These are phyloP conservation scores for Atkinsonella hypoxylon DNA, from an alignment of 2,329 filamentous ascomycete species.

Conservation along the genomic window DNA sequence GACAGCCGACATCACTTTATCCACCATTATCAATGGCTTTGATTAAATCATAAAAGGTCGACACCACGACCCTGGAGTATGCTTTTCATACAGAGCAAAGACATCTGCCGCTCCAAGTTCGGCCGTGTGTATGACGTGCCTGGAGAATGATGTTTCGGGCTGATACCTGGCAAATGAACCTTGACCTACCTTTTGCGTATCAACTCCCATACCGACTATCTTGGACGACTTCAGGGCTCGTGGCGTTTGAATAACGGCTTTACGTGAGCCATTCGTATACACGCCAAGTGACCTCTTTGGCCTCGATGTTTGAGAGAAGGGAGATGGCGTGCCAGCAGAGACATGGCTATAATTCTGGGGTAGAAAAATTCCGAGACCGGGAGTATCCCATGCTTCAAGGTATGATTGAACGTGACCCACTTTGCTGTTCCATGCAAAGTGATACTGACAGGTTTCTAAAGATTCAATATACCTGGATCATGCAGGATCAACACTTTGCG, in stretches of 20 bases:
- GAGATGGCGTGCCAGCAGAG: not conserved
- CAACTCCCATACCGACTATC: not conserved
- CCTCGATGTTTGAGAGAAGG: not conserved
- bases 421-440: too few relatives aligned
- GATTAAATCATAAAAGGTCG: not conserved
- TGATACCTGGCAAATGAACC: not conserved
- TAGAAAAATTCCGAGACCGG: constrained; percentile 44
- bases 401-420: constrained; percentile 15
- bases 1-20: constrained; percentile 1
- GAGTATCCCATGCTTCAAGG: constrained; percentile 64
- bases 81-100: not conserved
- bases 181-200: not conserved
- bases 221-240: not conserved
- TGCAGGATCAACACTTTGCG: constrained; percentile 78
- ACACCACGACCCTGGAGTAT: not conserved
- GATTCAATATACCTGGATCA: constrained; percentile 79
- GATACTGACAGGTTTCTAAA: constrained; percentile 19
- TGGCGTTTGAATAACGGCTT: not conserved
- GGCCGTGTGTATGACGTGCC: not conserved
- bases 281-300: not conserved
- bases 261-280: not conserved
- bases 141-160: not conserved
- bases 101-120: not conserved
- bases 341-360: constrained; percentile 39
- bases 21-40: not conserved